Conservation (phyloP, 2,329 filamentous ascomycete genomes). For the Esteya vermicola region DNA sequence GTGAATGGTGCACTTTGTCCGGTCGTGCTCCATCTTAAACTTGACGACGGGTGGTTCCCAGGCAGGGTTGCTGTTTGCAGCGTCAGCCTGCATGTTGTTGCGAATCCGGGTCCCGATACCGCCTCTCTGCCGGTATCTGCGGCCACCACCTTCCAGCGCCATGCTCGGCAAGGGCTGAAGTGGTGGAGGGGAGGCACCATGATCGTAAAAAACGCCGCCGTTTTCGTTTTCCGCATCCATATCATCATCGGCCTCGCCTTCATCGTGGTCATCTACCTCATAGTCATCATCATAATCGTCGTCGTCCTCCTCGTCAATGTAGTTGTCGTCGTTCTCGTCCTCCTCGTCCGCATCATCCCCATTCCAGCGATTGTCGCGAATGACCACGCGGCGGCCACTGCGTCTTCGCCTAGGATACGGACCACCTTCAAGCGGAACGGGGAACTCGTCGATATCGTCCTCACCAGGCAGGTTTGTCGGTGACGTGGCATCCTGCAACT, state of each 20-base stretch:
- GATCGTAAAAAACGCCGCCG: too few species aligned
- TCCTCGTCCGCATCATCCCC: too few species aligned
- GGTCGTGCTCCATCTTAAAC: slow-evolving; percentile 72
- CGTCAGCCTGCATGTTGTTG: background rate
- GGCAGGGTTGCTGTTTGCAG: slow-evolving; percentile 28
- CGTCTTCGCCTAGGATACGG: too few species aligned
- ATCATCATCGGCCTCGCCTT: slow-evolving; percentile 7
- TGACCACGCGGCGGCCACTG: too few species aligned
- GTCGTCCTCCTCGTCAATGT: background rate
- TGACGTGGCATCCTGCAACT: slow-evolving; percentile 2
- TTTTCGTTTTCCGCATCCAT: slow-evolving; percentile 5
- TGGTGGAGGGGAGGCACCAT: background rate
- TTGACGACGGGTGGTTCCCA: too few species aligned
- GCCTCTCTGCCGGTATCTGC: too few species aligned
- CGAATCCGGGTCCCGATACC: too few species aligned
- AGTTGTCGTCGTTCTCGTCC: background rate
- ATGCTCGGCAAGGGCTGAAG: background rate
- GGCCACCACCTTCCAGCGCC: background rate
- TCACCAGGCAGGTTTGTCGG: slow-evolving; percentile 2
- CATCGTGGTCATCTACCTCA: background rate
- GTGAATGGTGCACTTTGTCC: slow-evolving; percentile 72
- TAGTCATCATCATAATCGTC: background rate
- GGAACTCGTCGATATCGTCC: background rate
- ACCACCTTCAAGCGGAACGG: too few species aligned
- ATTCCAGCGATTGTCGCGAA: too few species aligned